Base-by-base conservation (phyloP, 257 asterid species). In the Nicotiana benthamiana region DNA sequence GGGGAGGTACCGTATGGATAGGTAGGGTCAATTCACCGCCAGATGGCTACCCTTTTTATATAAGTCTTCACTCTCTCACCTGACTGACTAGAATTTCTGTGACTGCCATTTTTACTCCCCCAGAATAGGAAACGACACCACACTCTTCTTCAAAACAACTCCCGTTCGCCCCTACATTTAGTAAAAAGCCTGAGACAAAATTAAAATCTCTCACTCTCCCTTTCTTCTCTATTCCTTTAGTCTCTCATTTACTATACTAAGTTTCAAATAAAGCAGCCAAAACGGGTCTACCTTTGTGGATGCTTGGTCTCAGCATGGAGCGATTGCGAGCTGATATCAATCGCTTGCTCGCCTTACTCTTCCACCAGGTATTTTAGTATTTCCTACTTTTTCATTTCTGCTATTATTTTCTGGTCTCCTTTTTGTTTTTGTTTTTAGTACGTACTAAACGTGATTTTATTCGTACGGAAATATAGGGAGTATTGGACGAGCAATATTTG, bases 211-310 rank as follows among this genome's bases (percentile, higher is more conserved):
- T 27, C 3, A 22, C 3, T 48, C 28, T 6, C 34, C 30, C n/a
- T 30, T 6, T 15, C 22, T 3, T 72, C 75, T 54, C 43, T 32
- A 36, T 75, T 36, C 15, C 9, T 34, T 28, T 51, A 26, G 5
- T 36, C 22, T 40, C 70, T 30, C 15, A 28, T 17, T 32, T 20
- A 20, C 17, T 13, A 64, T 40, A 40, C 12, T 40, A 40, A 40
- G 48, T 40, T 40, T 40, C 0, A 40, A 40, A 9, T 40, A 77
- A 83, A 52, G 36, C 77, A 82, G 90, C 28, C 94, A 95, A 95
- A 85, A 95, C 99, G 99, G 99, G 98, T 91, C 93, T 95, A 26
- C 98, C 98, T 4, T 5, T 92, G 93, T 93, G 99, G 98, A 90
- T 93, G 98, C 83, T 95, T 81, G 97, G 95, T 1, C 87, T 92